Evolutionary conservation across 164 flowering plant species (phyloP).

Genomic region (Vitis labrusca): DNA sequence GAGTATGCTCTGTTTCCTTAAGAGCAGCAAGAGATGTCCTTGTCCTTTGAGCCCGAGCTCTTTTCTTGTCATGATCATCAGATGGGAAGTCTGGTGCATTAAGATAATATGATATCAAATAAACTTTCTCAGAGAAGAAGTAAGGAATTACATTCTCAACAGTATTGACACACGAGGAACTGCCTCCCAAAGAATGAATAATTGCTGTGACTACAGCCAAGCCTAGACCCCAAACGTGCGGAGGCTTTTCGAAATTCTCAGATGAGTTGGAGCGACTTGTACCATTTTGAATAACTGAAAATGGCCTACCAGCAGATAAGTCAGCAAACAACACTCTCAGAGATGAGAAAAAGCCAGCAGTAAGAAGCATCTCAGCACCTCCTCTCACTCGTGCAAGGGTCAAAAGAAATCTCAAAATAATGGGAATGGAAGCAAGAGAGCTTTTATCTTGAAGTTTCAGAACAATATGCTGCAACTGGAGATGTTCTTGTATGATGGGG

Average conservation of each 20-base stretch:
- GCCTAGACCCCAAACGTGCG: slow-evolving; percentile 75
- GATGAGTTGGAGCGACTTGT: slow-evolving; percentile 16
- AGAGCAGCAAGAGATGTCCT: slow-evolving; percentile 57
- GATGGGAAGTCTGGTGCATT: slow-evolving; percentile 68
- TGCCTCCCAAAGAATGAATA: slow-evolving; percentile 67
- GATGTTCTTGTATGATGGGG: slow-evolving; percentile 71
- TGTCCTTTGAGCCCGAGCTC: slow-evolving; percentile 60
- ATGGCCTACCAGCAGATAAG: slow-evolving; percentile 31
- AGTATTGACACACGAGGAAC: slow-evolving; percentile 39
- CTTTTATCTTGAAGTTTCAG: slow-evolving; percentile 58
- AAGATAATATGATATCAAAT: slow-evolving; percentile 59
- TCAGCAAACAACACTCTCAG: slow-evolving; percentile 53
- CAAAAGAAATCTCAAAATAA: slow-evolving; percentile 70
- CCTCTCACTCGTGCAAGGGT: slow-evolving; percentile 71
- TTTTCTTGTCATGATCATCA: slow-evolving; percentile 70
- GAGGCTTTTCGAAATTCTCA: slow-evolving; percentile 47
- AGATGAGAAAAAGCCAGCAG: slow-evolving; percentile 54
- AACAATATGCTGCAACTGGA: slow-evolving; percentile 52
- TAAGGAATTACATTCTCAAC: slow-evolving; percentile 56
- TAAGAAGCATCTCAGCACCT: slow-evolving; percentile 80
- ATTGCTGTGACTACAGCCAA: slow-evolving; percentile 75
- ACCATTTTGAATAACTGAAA: slow-evolving; percentile 23
- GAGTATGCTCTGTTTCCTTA: slow-evolving; percentile 72
- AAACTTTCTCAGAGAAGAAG: slow-evolving; percentile 68
- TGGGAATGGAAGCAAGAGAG: slow-evolving; percentile 35